Conservation (phyloP, 1,284 basidiomycete genomes). For the Pseudozyma thailandica region DNA sequence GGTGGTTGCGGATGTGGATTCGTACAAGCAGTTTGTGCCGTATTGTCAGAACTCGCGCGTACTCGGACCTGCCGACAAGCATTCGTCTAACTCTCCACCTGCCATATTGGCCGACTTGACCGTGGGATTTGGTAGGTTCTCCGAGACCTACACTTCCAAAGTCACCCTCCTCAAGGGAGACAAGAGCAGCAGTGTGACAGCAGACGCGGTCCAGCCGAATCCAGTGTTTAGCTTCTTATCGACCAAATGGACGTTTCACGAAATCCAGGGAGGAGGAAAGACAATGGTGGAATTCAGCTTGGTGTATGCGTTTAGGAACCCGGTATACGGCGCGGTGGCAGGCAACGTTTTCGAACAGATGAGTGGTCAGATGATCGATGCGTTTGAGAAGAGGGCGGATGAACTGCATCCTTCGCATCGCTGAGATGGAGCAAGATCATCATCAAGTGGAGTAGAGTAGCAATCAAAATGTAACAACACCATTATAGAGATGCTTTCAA, state of each 20-base stretch:
- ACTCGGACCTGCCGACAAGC: conserved; percentile 68
- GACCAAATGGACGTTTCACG: conserved; percentile 74
- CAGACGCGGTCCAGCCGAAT: conserved; percentile 65
- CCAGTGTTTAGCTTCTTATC: conserved; percentile 85
- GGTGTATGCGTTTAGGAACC: conserved; percentile 85
- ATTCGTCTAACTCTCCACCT: background rate
- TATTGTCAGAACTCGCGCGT: conserved; percentile 85
- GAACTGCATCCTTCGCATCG: conserved; percentile 12
- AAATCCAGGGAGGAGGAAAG: conserved; percentile 2
- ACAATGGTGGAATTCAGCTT: conserved; percentile 70
- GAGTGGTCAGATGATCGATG: conserved; percentile 86
- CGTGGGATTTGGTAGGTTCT: conserved; percentile 86
- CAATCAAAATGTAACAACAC: background rate
- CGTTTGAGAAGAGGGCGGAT: conserved; percentile 82
- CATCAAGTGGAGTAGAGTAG: too few species aligned
- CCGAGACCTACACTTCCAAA: conserved; percentile 85
- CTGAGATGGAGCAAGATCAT: background rate
- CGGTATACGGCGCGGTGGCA: conserved; percentile 83
- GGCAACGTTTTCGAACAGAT: conserved; percentile 86
- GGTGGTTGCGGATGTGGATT: conserved; percentile 85
- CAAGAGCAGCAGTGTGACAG: conserved; percentile 22
- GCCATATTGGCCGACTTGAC: conserved; percentile 78
- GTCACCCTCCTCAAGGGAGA: conserved; percentile 81
- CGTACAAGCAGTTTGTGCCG: conserved; percentile 87
- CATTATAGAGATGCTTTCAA: background rate